A percentile compares a stretch with the other conserved stretches of the same genome.
These are phyloP conservation scores for Ormosia emarginata DNA, from an alignment of 306 rosid genomes.

Conservation along the genomic window DNA sequence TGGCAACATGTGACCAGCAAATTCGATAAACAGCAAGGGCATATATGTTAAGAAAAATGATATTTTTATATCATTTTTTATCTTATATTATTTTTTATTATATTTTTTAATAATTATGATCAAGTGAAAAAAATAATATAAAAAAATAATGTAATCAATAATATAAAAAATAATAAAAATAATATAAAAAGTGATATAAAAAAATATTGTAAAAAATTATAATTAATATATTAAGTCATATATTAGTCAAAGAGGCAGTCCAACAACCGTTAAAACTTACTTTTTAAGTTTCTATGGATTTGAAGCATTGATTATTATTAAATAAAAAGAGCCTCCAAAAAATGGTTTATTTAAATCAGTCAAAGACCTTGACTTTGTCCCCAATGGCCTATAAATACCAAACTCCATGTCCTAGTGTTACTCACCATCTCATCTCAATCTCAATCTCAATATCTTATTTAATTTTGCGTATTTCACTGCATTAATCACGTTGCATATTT, in stretches of 20 bases:
- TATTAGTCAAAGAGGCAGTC: not conserved
- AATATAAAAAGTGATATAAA: too few relatives aligned
- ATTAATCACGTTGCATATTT: not conserved
- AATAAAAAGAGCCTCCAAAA: conserved; percentile 19
- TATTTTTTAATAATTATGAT: too few relatives aligned
- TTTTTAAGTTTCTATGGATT: not conserved
- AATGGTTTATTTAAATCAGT: conserved; percentile 13
- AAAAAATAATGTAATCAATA: too few relatives aligned
- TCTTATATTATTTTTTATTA: too few relatives aligned
- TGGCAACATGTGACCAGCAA: not conserved
- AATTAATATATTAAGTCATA: not conserved
- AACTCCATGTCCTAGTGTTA: not conserved
- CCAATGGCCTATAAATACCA: conserved; percentile 21
- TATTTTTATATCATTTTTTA: too few relatives aligned
- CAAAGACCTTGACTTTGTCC: conserved; percentile 13
- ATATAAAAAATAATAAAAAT: too few relatives aligned
- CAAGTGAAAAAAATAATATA: too few relatives aligned
- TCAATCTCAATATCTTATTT: not conserved
- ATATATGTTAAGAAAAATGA: too few relatives aligned
- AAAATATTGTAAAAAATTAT: too few relatives aligned
- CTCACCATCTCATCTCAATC: not conserved
- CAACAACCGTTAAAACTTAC: conserved; percentile 2
- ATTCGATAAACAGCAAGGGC: not conserved
- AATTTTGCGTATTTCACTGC: not conserved
- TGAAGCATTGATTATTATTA: conserved; percentile 13